phyloP scores from a whole-genome alignment of 2,329 filamentous ascomycete genomes.

The Calonectria montana region DNA sequence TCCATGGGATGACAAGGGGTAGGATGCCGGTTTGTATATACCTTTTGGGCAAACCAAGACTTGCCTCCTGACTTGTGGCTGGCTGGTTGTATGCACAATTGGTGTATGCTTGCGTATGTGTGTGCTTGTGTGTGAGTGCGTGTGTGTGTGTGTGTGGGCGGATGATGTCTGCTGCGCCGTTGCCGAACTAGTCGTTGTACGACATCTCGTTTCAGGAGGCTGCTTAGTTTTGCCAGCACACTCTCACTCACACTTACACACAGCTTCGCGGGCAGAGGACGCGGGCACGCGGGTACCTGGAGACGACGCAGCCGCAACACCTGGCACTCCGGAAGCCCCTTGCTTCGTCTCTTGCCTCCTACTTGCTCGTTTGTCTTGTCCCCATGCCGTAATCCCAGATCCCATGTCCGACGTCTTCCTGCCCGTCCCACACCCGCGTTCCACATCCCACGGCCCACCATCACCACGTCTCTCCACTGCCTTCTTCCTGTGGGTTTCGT shows the following conservation, averaged over 20 bases:
- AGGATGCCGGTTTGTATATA: not conserved
- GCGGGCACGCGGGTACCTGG: conserved; percentile 1
- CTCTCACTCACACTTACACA: conserved; percentile 14
- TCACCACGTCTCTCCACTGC: conserved; percentile 7
- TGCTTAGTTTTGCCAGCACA: conserved; percentile 26
- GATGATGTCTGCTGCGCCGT: conserved; percentile 12
- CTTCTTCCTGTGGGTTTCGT: conserved; percentile 3
- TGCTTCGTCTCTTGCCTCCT: conserved; percentile 15
- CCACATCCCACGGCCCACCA: conserved; percentile 12
- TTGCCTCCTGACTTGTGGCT: not conserved
- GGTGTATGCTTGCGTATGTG: not conserved
- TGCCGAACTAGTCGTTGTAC: conserved; percentile 24
- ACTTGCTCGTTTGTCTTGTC: conserved; percentile 9
- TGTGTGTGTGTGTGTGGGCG: conserved; percentile 1
- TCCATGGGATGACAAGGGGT: not conserved
- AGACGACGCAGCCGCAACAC: conserved; percentile 12
- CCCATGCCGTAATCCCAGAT: conserved; percentile 7
- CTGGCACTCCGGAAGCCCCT: conserved; percentile 12
- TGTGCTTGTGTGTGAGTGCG: not conserved
- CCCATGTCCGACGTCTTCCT: conserved; percentile 9
- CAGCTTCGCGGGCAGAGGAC: not conserved
- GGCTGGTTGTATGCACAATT: conserved; percentile 2
- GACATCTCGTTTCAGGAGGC: conserved; percentile 34
- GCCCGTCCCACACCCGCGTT: conserved; percentile 1
- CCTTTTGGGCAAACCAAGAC: not conserved